phyloP scores from a whole-genome alignment of 2,329 filamentous ascomycete genomes.

The Hymenoscyphus occultus region DNA sequence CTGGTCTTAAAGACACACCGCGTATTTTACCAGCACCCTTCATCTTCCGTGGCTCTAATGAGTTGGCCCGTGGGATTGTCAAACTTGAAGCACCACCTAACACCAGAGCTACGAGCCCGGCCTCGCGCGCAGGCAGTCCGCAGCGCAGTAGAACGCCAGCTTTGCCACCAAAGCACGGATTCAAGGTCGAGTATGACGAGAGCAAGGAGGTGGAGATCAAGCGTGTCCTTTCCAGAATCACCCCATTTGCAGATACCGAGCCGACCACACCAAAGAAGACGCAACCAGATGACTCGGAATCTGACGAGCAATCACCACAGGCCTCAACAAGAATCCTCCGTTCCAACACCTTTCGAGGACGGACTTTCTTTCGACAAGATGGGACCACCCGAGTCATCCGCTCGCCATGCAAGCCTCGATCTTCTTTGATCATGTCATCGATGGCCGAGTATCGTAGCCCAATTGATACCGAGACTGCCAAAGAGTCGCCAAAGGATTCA shows the following conservation, averaged over 20 bases:
- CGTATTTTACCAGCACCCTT: background rate
- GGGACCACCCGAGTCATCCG: too few species aligned
- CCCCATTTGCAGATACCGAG: background rate
- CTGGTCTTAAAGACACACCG: background rate
- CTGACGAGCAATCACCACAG: background rate
- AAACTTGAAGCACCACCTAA: background rate
- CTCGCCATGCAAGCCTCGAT: too few species aligned
- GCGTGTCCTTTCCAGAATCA: background rate
- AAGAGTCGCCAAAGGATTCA: background rate
- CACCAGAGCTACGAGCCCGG: background rate
- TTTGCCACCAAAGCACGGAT: background rate
- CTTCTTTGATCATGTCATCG: background rate
- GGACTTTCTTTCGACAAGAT: too few species aligned
- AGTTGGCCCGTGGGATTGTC: background rate
- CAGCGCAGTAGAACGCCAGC: background rate
- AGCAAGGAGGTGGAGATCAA: background rate
- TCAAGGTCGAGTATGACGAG: background rate
- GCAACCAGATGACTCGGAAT: background rate
- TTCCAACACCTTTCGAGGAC: background rate
- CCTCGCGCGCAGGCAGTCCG: background rate
- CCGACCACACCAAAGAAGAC: background rate
- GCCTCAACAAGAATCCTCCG: background rate
- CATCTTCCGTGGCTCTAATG: background rate
- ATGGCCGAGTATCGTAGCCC: background rate
- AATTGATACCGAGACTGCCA: background rate